Evolutionary conservation across 1,284 basidiomycete species (phyloP), one percentile per base, ranked within the genome.

Genomic region (Vanrija pseudolonga): DNA sequence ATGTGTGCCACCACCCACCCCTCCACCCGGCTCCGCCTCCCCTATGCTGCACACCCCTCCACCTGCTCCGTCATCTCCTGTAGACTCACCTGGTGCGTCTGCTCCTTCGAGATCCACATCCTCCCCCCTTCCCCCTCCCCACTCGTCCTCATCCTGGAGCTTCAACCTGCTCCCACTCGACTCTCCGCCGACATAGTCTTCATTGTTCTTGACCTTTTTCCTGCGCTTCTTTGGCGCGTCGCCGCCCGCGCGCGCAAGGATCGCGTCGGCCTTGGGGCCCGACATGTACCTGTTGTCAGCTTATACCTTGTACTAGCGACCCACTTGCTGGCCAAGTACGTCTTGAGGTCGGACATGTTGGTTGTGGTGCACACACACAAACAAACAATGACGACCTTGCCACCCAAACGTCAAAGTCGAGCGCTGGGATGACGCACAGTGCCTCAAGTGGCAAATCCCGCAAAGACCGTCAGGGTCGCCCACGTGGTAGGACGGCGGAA

Each of bases 211-310:
- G 47, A 84, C 82, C 74, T 88, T 90, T 80, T 89, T 81, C 67
- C 77, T 82, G 75, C 85, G 87, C 62, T 70, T 71, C 26, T 68
- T 52, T 12, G 32, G 32, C 1, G 58, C 66, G 50, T 82, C 78
- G 0, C 81, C 80, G 2, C 80, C 81, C 0, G 81, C 76, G 45
- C 83, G 82, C 4, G 90, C 80, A 4, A 98, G 82, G 61, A 98
- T 97, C 15, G 92, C 93, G 64, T 98, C 95, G 4, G 94, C 93
- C 72, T 97, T 98, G 0, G 90, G 86, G 0, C 95, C 95, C 6
- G 93, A 89, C 90, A 98, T 96, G 77, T 98, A 98, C 50, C 76
- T 76, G 50, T 12, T n/a, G 43, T 59, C 26, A 65, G 53, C 39
- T 24, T 15, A 12, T 2, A 2, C 32, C 3, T 20, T 11, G 17